Percentiles rank a stretch among this genome's conserved stretches.
Evolutionary conservation across 441 rosid species (phyloP).

Genomic region (Erodium texanum): DNA sequence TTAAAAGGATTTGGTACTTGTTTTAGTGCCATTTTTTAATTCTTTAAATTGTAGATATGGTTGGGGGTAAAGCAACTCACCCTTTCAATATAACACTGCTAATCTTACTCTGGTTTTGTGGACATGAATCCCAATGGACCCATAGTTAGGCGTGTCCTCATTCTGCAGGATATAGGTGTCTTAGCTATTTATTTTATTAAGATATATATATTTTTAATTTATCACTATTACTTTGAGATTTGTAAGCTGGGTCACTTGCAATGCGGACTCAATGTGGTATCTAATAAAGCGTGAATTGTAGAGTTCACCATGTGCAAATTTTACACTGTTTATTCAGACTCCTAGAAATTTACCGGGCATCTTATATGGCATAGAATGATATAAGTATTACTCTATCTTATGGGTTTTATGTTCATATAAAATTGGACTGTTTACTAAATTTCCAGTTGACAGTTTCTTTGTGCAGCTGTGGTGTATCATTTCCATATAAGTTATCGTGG

Average conservation of each 20-base stretch:
- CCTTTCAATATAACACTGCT: neutral
- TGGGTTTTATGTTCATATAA: neutral
- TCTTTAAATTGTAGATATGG: neutral
- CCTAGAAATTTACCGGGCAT: neutral
- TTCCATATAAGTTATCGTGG: neutral
- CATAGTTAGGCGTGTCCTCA: no score
- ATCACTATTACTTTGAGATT: no score
- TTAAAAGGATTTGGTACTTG: neutral
- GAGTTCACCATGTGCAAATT: neutral
- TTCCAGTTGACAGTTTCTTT: neutral
- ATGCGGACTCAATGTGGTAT: neutral
- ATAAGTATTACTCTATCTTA: neutral
- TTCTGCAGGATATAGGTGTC: no score
- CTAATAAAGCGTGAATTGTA: neutral
- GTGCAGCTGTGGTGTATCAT: neutral
- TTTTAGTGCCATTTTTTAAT: neutral
- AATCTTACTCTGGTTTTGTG: neutral
- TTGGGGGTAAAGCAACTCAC: neutral
- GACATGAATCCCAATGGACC: neutral
- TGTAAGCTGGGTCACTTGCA: neutral
- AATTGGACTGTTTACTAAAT: neutral
- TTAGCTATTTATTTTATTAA: no score
- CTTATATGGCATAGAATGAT: neutral
- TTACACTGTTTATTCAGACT: neutral
- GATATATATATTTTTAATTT: no score